Percentiles rank a stretch among this genome's conserved stretches.
phyloP scores from a whole-genome alignment of 208 protist genomes.

The Borovskyia barvae region DNA sequence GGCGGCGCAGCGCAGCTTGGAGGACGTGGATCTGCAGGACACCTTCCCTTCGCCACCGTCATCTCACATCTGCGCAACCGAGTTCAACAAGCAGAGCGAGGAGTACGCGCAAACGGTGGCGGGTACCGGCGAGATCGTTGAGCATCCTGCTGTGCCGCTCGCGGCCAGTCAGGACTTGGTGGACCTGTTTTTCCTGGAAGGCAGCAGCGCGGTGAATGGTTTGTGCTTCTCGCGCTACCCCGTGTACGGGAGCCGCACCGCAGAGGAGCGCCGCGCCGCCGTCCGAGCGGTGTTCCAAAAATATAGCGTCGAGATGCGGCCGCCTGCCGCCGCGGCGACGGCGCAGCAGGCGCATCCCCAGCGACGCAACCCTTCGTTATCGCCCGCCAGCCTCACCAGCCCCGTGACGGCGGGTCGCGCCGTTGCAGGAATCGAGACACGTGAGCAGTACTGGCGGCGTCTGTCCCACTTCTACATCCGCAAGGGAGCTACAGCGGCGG shows the following conservation, averaged over 20 bases:
- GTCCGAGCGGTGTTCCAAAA: constrained; percentile 25
- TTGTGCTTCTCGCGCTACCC: constrained; percentile 37
- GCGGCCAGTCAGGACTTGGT: constrained; percentile 39
- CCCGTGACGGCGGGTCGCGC: neutral
- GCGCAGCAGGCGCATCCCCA: constrained; percentile 2
- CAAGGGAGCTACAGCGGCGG: constrained; percentile 10
- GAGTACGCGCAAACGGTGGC: constrained; percentile 1
- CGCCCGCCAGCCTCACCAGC: neutral
- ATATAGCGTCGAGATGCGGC: constrained; percentile 22
- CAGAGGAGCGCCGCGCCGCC: constrained; percentile 32
- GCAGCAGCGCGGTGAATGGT: constrained; percentile 38
- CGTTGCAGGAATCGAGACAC: constrained; percentile 25
- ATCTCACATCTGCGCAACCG: constrained; percentile 8
- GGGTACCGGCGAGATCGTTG: neutral
- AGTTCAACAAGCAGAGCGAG: constrained; percentile 16
- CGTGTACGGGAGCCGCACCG: constrained; percentile 34
- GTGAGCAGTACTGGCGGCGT: constrained; percentile 53
- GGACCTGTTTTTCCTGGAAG: constrained; percentile 45
- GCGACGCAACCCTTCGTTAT: neutral
- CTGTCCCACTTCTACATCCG: constrained; percentile 36
- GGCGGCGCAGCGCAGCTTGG: too few species aligned
- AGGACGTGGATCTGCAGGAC: constrained; percentile 6
- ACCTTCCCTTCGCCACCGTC: neutral
- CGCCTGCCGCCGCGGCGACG: constrained; percentile 11
- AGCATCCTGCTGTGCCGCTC: neutral